These are phyloP conservation scores for Meredithiella fracta DNA, from an alignment of 2,329 filamentous ascomycete species.

Conservation along the genomic window DNA sequence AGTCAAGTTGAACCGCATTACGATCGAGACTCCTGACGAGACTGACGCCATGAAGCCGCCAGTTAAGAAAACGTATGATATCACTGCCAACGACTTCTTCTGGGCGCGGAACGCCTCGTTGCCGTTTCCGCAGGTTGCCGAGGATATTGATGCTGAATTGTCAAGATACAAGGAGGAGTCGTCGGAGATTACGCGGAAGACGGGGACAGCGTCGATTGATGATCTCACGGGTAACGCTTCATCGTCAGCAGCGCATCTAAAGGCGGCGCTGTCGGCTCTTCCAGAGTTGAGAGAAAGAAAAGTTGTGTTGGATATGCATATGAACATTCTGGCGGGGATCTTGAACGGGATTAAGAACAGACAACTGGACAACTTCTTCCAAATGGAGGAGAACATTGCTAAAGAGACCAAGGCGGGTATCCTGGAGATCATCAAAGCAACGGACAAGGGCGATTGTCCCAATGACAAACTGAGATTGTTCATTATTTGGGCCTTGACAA, in stretches of 20 bases:
- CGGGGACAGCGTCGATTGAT: slow-evolving; percentile 79
- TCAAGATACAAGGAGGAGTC: slow-evolving; percentile 93
- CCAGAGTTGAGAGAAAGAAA: slow-evolving; percentile 89
- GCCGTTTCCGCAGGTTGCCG: slow-evolving; percentile 89
- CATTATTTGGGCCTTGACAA: slow-evolving; percentile 93
- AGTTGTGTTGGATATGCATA: slow-evolving; percentile 89
- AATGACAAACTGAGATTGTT: slow-evolving; percentile 85
- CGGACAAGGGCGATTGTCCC: slow-evolving; percentile 66
- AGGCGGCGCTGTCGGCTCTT: slow-evolving; percentile 82
- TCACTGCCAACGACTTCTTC: slow-evolving; percentile 85
- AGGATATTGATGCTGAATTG: slow-evolving; percentile 87
- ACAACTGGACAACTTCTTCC: slow-evolving; percentile 90
- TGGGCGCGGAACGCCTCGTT: slow-evolving; percentile 84
- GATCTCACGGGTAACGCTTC: slow-evolving; percentile 81
- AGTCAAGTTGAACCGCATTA: slow-evolving; percentile 72
- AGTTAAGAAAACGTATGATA: slow-evolving; percentile 80
- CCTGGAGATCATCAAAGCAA: slow-evolving; percentile 67
- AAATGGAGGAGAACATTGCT: slow-evolving; percentile 80
- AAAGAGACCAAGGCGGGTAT: slow-evolving; percentile 85
- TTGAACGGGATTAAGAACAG: slow-evolving; percentile 75
- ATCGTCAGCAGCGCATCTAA: slow-evolving; percentile 82
- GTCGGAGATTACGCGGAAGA: slow-evolving; percentile 85
- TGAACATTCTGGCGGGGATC: slow-evolving; percentile 57
- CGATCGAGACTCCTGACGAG: slow-evolving; percentile 75
- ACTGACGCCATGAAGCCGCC: slow-evolving; percentile 54